Evolutionary conservation across 805 yeast genomes (phyloP).

Genomic region (Kockiozyma suomiensis): DNA sequence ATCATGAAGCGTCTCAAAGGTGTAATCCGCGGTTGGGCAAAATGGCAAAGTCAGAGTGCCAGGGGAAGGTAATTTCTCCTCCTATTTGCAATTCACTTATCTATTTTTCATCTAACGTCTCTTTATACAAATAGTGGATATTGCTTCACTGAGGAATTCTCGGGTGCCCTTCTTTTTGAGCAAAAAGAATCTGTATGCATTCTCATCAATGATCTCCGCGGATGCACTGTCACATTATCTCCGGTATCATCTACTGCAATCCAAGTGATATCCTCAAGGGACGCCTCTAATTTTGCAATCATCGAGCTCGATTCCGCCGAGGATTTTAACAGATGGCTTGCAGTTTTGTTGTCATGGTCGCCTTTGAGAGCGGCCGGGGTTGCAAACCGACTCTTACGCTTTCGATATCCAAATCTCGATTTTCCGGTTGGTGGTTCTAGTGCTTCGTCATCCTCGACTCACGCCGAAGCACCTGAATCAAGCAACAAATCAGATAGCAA

Average conservation of each 20-base stretch:
- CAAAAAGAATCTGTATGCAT: slow-evolving; percentile 9
- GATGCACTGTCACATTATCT: slow-evolving; percentile 27
- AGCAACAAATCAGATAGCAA: not conserved
- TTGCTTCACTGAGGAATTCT: slow-evolving; percentile 30
- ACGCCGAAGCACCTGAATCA: not conserved
- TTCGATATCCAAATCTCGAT: slow-evolving; percentile 26
- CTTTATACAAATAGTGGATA: slow-evolving; percentile 13
- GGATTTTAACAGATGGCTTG: slow-evolving; percentile 28
- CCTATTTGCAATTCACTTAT: not conserved
- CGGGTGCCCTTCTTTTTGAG: slow-evolving; percentile 29
- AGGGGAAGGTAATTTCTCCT: slow-evolving; percentile 20
- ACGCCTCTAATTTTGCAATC: slow-evolving; percentile 19
- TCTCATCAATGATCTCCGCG: slow-evolving; percentile 30
- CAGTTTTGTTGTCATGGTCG: slow-evolving; percentile 29
- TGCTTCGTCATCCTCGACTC: not conserved
- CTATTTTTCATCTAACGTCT: not conserved
- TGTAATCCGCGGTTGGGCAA: slow-evolving; percentile 28
- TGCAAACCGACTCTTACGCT: slow-evolving; percentile 22
- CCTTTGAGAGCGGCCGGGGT: slow-evolving; percentile 32
- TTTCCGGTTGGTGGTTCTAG: slow-evolving; percentile 4
- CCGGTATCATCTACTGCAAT: slow-evolving; percentile 23
- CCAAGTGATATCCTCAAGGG: slow-evolving; percentile 20
- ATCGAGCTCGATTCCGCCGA: slow-evolving; percentile 22
- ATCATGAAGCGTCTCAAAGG: slow-evolving; percentile 28
- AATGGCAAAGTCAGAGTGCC: slow-evolving; percentile 23